Evolutionary conservation across 1,139 yeast species (phyloP).

Genomic region (Lodderomyces oxycetoniae): DNA sequence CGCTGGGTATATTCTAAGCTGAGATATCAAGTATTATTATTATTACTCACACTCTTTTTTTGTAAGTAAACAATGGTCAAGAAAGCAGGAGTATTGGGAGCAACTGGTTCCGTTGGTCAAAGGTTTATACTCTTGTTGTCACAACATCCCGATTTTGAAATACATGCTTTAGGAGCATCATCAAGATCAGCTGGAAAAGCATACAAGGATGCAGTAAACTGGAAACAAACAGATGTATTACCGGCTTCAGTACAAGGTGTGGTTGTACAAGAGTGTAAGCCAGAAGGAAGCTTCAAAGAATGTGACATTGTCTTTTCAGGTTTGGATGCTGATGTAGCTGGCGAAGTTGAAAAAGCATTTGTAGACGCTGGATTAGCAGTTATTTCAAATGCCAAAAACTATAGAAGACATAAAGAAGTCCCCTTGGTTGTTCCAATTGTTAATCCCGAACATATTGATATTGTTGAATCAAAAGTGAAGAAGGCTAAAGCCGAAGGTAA

Average conservation of each 20-base stretch:
- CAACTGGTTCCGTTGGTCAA: constrained; percentile 98
- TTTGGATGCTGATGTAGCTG: constrained; percentile 89
- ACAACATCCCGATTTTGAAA: constrained; percentile 84
- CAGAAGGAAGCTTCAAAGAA: constrained; percentile 66
- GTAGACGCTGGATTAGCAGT: constrained; percentile 77
- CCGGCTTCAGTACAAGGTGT: constrained; percentile 65
- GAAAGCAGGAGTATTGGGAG: constrained; percentile 89
- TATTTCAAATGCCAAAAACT: constrained; percentile 93
- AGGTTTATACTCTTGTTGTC: constrained; percentile 82
- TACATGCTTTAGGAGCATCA: constrained; percentile 87
- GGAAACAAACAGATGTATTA: constrained; percentile 89
- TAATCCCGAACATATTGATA: constrained; percentile 85
- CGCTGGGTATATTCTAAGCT: no score
- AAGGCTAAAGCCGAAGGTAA: constrained; percentile 48
- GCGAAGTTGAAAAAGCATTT: constrained; percentile 82
- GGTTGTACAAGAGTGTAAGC: constrained; percentile 71
- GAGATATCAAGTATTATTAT: no score
- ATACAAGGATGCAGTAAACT: constrained; percentile 79
- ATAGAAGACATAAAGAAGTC: constrained; percentile 81
- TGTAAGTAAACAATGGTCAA: constrained; percentile 29
- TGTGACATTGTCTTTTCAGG: constrained; percentile 97
- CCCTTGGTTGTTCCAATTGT: constrained; percentile 95
- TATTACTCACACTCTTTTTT: no score
- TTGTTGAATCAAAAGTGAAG: constrained; percentile 58
- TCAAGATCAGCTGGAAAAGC: constrained; percentile 88